Evolutionary conservation across 2,329 filamentous ascomycete genomes (phyloP).

Genomic region (Colletotrichum sp.): DNA sequence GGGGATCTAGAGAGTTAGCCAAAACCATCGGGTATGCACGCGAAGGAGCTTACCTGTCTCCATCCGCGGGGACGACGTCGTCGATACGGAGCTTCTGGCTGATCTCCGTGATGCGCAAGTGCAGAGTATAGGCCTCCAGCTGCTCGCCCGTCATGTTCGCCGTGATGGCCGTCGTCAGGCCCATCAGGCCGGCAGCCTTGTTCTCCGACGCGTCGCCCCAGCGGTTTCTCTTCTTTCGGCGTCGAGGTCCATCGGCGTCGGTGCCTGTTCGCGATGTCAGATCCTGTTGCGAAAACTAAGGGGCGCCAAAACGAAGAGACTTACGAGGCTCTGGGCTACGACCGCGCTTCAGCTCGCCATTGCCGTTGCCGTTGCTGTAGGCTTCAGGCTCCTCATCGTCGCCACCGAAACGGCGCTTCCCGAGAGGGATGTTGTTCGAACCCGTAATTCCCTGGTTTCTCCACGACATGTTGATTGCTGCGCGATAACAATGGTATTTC

Average conservation of each 20-base stretch:
- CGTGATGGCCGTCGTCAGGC: slow-evolving; percentile 92
- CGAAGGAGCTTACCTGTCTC: slow-evolving; percentile 75
- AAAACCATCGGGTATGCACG: not conserved
- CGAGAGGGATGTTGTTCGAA: slow-evolving; percentile 96
- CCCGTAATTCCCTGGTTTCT: slow-evolving; percentile 87
- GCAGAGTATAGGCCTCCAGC: slow-evolving; percentile 94
- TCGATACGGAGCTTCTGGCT: slow-evolving; percentile 99
- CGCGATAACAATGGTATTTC: slow-evolving; percentile 4
- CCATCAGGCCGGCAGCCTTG: slow-evolving; percentile 98
- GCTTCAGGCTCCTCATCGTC: slow-evolving; percentile 51
- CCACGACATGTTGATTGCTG: slow-evolving; percentile 62
- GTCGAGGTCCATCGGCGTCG: slow-evolving; percentile 77
- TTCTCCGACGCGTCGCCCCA: slow-evolving; percentile 98
- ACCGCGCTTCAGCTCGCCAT: slow-evolving; percentile 77
- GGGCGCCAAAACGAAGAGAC: slow-evolving; percentile 29
- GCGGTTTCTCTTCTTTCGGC: slow-evolving; percentile 97
- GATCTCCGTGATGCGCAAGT: slow-evolving; percentile 98
- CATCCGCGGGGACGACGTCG: slow-evolving; percentile 96
- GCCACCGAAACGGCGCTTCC: slow-evolving; percentile 81
- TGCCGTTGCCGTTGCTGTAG: slow-evolving; percentile 34
- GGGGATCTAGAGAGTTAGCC: slow-evolving; percentile 71
- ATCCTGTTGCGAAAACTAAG: slow-evolving; percentile 18
- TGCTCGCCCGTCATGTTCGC: slow-evolving; percentile 99
- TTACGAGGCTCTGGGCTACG: slow-evolving; percentile 86
- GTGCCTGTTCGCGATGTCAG: slow-evolving; percentile 44